Percentiles rank a stretch among this genome's conserved stretches.
Evolutionary conservation across 176 grass and related monocot species (phyloP).

Genomic region (Carex cristatella): DNA sequence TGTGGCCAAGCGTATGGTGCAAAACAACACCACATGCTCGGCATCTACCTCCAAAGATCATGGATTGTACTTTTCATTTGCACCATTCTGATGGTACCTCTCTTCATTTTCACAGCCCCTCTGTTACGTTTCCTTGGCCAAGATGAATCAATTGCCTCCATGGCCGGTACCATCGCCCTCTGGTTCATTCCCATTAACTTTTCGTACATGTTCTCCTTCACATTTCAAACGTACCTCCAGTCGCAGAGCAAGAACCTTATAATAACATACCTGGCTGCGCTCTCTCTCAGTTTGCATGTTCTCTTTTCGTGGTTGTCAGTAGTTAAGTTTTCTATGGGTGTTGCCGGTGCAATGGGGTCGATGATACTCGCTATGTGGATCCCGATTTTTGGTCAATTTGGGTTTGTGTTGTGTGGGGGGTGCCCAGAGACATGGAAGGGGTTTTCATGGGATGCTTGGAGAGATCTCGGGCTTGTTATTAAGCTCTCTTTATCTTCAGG

Average conservation of each 20-base stretch:
- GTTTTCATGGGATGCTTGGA: slow-evolving; percentile 45
- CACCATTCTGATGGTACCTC: slow-evolving; percentile 20
- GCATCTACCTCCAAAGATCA: slow-evolving; percentile 66
- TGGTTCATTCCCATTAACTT: slow-evolving; percentile 79
- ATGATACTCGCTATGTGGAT: slow-evolving; percentile 62
- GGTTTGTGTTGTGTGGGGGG: slow-evolving; percentile 51
- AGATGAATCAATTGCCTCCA: slow-evolving; percentile 34
- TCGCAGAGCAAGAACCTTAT: slow-evolving; percentile 73
- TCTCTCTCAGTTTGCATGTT: slow-evolving; percentile 50
- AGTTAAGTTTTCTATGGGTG: slow-evolving; percentile 25
- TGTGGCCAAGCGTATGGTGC: slow-evolving; percentile 69
- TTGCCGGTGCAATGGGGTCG: slow-evolving; percentile 50
- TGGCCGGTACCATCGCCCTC: slow-evolving; percentile 41
- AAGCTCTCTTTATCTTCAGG: slow-evolving; percentile 71
- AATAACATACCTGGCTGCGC: slow-evolving; percentile 52
- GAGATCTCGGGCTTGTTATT: slow-evolving; percentile 36
- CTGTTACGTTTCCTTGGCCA: slow-evolving; percentile 49
- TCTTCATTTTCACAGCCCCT: slow-evolving; percentile 60
- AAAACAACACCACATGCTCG: slow-evolving; percentile 60
- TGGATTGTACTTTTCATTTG: slow-evolving; percentile 52
- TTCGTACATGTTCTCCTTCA: slow-evolving; percentile 49
- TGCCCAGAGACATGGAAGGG: slow-evolving; percentile 68
- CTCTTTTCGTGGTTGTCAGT: slow-evolving; percentile 40
- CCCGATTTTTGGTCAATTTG: slow-evolving; percentile 43
- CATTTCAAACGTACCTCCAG: slow-evolving; percentile 83